A percentile compares a stretch with the other conserved stretches of the same genome.
These are phyloP conservation scores for Nicotiana noctiflora DNA, from an alignment of 257 asterid genomes.

Conservation along the genomic window DNA sequence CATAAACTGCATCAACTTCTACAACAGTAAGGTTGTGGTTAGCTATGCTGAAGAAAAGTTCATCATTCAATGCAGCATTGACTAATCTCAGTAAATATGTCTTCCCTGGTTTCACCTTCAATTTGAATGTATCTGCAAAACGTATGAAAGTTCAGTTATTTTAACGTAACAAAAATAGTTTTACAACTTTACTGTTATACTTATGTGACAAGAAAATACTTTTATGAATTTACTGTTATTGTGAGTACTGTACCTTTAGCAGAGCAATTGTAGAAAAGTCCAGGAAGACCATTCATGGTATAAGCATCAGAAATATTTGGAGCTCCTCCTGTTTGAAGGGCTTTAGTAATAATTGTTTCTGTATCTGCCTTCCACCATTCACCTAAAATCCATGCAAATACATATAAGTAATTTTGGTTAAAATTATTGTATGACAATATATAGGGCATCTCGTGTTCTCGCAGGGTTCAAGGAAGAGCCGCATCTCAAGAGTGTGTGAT, in stretches of 20 bases:
- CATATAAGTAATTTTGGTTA: not conserved
- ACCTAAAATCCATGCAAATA: slow-evolving; percentile 24
- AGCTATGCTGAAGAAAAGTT: slow-evolving; percentile 56
- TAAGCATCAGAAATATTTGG: slow-evolving; percentile 60
- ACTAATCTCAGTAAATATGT: slow-evolving; percentile 54
- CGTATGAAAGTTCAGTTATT: not conserved
- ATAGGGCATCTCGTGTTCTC: no score
- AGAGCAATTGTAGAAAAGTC: slow-evolving; percentile 53
- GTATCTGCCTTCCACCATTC: slow-evolving; percentile 75
- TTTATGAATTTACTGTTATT: no score
- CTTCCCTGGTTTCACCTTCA: slow-evolving; percentile 50
- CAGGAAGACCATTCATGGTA: slow-evolving; percentile 64
- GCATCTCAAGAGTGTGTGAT: no score
- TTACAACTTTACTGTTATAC: no score
- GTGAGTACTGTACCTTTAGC: slow-evolving; percentile 23
- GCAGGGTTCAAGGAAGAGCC: no score
- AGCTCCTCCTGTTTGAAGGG: slow-evolving; percentile 47
- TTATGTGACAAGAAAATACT: no score
- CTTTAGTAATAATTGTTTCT: slow-evolving; percentile 42
- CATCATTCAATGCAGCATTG: slow-evolving; percentile 61
- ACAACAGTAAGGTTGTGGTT: slow-evolving; percentile 52
- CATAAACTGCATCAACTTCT: slow-evolving; percentile 53
- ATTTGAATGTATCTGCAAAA: slow-evolving; percentile 44
- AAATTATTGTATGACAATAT: not conserved
- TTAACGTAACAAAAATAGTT: no score